phyloP scores from a whole-genome alignment of 495 filamentous ascomycete species.

The Choiromyces venosus region DNA sequence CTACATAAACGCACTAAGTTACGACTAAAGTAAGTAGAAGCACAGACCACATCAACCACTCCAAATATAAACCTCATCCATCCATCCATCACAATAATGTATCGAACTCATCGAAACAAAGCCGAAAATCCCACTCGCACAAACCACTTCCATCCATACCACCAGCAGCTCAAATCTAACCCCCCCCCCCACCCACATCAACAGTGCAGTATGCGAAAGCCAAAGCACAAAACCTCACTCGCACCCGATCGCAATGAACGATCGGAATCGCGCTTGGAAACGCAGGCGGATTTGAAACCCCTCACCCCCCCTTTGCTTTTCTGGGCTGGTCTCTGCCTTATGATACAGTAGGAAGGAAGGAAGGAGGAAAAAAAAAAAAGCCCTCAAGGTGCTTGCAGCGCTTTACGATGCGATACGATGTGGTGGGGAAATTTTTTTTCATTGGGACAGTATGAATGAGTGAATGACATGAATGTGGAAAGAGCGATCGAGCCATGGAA shows the following conservation, averaged over 20 bases:
- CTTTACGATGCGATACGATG: neutral
- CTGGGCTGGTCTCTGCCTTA: neutral
- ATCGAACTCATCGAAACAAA: no score
- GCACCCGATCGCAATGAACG: neutral
- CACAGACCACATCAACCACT: no score
- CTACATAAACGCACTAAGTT: no score
- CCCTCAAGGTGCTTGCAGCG: neutral
- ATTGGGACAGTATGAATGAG: neutral
- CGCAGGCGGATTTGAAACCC: neutral
- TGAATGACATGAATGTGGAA: no score
- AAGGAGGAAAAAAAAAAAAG: neutral
- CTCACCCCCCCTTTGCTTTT: neutral
- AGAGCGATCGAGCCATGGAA: neutral
- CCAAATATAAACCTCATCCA: no score
- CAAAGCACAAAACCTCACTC: conserved; percentile 2
- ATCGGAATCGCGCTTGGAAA: neutral
- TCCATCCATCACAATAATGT: no score
- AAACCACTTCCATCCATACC: neutral
- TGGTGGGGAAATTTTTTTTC: neutral
- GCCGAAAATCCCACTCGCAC: no score
- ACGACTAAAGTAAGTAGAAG: no score
- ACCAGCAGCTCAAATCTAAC: neutral
- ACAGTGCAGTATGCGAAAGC: no score
- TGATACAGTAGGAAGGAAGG: no score
- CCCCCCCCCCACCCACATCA: neutral